Evolutionary conservation across 2,329 filamentous ascomycete species (phyloP).

Genomic region (Xylariaceae sp.): DNA sequence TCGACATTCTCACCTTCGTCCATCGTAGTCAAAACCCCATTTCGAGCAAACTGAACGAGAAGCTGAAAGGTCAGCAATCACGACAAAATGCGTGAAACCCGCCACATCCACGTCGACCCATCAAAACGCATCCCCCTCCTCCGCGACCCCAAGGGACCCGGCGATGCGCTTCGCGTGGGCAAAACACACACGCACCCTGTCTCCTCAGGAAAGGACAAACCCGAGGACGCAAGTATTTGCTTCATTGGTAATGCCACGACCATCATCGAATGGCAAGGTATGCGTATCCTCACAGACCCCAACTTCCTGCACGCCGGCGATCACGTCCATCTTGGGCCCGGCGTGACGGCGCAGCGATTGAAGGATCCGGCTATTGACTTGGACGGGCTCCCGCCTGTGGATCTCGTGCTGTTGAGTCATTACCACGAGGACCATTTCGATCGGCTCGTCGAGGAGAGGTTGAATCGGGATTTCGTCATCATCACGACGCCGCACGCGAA

Average conservation of each 20-base stretch:
- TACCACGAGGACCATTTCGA: conserved; percentile 54
- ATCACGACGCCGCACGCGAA: conserved; percentile 59
- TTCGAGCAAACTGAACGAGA: background rate
- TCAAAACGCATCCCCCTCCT: conserved; percentile 30
- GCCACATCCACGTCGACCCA: conserved; percentile 26
- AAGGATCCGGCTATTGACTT: conserved; percentile 58
- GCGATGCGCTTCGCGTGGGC: conserved; percentile 22
- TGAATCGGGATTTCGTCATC: conserved; percentile 51
- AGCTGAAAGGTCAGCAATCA: background rate
- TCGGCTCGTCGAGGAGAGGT: conserved; percentile 34
- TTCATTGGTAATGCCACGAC: conserved; percentile 55
- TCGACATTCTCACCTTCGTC: background rate
- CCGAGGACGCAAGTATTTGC: conserved; percentile 42
- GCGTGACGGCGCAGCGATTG: conserved; percentile 48
- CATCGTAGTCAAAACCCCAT: background rate
- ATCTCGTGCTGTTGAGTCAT: conserved; percentile 56
- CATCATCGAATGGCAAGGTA: conserved; percentile 47
- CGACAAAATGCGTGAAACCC: conserved; percentile 19
- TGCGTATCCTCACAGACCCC: conserved; percentile 53
- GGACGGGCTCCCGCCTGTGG: conserved; percentile 53
- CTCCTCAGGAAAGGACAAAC: conserved; percentile 1
- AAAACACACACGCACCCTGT: conserved; percentile 28
- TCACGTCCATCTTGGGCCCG: conserved; percentile 61
- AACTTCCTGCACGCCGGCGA: conserved; percentile 63
- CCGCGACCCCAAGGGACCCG: conserved; percentile 23